A percentile compares a stretch with the other conserved stretches of the same genome.
These are phyloP conservation scores for Serendipita sp. DNA, from an alignment of 768 basidiomycete species.

Conservation along the genomic window DNA sequence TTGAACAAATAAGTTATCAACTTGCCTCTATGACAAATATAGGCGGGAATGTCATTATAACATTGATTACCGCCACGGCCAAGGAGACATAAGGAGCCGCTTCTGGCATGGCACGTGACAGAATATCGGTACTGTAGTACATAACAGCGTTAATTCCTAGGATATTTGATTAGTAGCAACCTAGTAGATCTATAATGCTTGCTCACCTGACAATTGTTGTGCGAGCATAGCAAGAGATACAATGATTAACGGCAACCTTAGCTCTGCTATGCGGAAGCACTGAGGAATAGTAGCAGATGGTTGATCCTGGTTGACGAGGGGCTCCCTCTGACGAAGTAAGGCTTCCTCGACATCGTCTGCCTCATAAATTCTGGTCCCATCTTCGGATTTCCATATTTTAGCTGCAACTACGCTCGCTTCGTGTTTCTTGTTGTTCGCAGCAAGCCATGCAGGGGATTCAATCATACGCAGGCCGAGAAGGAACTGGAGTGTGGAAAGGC, in stretches of 20 bases:
- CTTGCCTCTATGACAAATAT: constrained; percentile 72
- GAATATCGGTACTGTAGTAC: constrained; percentile 82
- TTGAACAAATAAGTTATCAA: neutral
- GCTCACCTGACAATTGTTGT: constrained; percentile 61
- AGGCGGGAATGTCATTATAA: constrained; percentile 51
- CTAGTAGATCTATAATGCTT: neutral
- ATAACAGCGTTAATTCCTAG: constrained; percentile 30
- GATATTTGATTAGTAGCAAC: neutral
- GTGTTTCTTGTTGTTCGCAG: constrained; percentile 30
- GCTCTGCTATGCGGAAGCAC: neutral
- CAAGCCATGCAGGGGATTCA: constrained; percentile 61
- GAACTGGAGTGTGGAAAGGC: constrained; percentile 40
- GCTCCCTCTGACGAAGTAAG: constrained; percentile 1
- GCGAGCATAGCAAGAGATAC: constrained; percentile 56
- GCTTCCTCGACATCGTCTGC: constrained; percentile 8
- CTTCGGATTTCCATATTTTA: constrained; percentile 35
- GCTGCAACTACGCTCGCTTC: constrained; percentile 30
- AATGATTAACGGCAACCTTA: constrained; percentile 46
- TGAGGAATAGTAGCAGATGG: neutral
- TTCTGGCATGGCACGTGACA: constrained; percentile 62
- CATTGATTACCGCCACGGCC: constrained; percentile 72
- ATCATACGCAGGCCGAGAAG: constrained; percentile 36
- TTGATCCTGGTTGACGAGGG: neutral
- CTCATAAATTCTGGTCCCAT: neutral
- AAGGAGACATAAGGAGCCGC: constrained; percentile 69